Base-by-base conservation (phyloP, 805 yeast species). In the Saccharomycopsis olivae region DNA sequence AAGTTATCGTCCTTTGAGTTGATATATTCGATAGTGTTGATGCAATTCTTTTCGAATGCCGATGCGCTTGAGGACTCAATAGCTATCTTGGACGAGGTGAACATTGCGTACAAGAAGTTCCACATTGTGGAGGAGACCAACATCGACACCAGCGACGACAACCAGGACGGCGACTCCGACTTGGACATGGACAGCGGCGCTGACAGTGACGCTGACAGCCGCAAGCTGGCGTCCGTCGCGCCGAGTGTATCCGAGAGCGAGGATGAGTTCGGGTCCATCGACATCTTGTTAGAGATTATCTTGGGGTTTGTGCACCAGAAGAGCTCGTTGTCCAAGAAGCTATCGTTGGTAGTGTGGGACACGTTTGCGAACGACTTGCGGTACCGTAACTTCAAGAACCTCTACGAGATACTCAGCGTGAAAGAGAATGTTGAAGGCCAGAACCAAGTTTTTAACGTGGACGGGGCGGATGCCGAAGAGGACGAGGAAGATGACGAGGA, bases 371-470 rank as follows among this genome's bases (percentile, higher is more conserved):
- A 56, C 15, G 61, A 66, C 25, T 57, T 78, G 23, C 64, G 63
- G 2, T 50, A 47, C 9, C 55, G 58, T 8, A 74, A 78, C 35
- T 49, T 81, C 24, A 58, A 61, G 9, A 57, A 73, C 18, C 51
- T 81, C 35, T 64, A 65, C 38, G 80, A 78, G 42, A 70, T 79
- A 14, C 55, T 80, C 37, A 49, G 61, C 14, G 68, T 94, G 0
- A 76, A 73, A 53, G 96, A 88, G 57, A 84, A 82, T 55, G 73
- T 77, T 46, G 77, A 78, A 49, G 96, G 96, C 1, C 92, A 84
- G 57, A 68, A 69, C 19, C 70, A 71, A 34, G 59, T 89, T 51
- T 88, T 88, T 53, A 84, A 82, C 43, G 75, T 71, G 11, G 84
- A 65, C 9, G 67, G 67, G 35, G 75, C 63, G 14, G 63, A 54